Conservation (phyloP, 2,329 filamentous ascomycete genomes). For the Apiospora pterosperma region DNA sequence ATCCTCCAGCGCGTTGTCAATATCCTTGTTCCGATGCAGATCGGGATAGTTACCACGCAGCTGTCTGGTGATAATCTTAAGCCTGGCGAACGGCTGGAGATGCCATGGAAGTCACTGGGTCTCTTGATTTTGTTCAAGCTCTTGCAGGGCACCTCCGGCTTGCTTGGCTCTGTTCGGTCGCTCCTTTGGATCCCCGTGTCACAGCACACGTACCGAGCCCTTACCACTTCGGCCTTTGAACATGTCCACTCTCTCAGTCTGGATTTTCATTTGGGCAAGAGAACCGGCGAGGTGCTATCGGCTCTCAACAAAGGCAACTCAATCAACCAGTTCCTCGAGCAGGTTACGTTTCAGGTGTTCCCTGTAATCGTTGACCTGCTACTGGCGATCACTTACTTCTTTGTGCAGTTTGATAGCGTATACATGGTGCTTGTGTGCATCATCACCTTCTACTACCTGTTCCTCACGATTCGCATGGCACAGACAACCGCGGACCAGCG, state of each 20-base stretch:
- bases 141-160: slow-evolving; percentile 83
- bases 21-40: slow-evolving; percentile 77
- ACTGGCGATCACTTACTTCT: slow-evolving; percentile 80
- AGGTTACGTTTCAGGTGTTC: slow-evolving; percentile 91
- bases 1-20: slow-evolving; percentile 81
- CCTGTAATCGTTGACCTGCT: slow-evolving; percentile 91
- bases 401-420: slow-evolving; percentile 76
- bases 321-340: slow-evolving; percentile 95
- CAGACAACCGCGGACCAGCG: slow-evolving; percentile 88
- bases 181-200: slow-evolving; percentile 95
- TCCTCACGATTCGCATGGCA: slow-evolving; percentile 94
- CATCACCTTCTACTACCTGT: slow-evolving; percentile 94
- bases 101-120: slow-evolving; percentile 72
- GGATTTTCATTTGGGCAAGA: slow-evolving; percentile 95
- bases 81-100: slow-evolving; percentile 41
- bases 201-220: slow-evolving; percentile 91
- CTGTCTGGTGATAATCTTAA: slow-evolving; percentile 51
- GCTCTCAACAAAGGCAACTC: slow-evolving; percentile 94
- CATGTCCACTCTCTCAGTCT: slow-evolving; percentile 94
- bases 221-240: slow-evolving; percentile 94
- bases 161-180: slow-evolving; percentile 78
- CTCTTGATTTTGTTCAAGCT: slow-evolving; percentile 76
- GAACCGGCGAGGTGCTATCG: slow-evolving; percentile 92
- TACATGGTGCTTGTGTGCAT: slow-evolving; percentile 88
- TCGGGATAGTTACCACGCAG: slow-evolving; percentile 74